A percentile compares a stretch with the other conserved stretches of the same genome.
Conservation (phyloP, 1,284 basidiomycete genomes). For the Heterobasidion annosum region DNA sequence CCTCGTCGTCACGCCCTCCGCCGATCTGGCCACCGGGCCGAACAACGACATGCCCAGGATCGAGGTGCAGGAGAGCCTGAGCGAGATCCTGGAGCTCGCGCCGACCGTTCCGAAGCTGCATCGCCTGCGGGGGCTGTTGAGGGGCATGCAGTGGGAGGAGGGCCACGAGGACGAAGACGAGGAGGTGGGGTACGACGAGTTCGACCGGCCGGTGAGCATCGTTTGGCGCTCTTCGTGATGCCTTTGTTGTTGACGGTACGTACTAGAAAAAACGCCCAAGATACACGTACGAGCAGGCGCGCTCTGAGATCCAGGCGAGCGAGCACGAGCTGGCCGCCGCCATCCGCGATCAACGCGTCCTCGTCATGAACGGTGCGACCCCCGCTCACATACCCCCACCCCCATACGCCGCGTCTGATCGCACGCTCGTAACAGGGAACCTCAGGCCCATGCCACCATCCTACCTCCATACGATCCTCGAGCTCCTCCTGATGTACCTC, state of each 20-base stretch:
- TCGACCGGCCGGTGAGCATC: conserved; percentile 3
- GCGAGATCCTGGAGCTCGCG: conserved; percentile 71
- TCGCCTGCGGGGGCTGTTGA: conserved; percentile 51
- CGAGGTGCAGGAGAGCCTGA: conserved; percentile 62
- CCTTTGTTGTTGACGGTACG: not conserved
- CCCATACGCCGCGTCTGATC: too few species aligned
- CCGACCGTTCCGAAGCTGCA: conserved; percentile 68
- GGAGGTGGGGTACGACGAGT: conserved; percentile 27
- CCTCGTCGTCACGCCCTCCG: conserved; percentile 56
- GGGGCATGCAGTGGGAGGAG: conserved; percentile 61
- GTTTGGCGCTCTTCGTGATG: not conserved
- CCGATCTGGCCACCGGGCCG: conserved; percentile 19
- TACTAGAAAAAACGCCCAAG: conserved; percentile 21
- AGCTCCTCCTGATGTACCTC: conserved; percentile 63
- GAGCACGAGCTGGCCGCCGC: conserved; percentile 62
- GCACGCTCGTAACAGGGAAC: conserved; percentile 30
- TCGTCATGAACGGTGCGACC: conserved; percentile 56
- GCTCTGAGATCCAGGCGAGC: conserved; percentile 68
- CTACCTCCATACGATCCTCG: conserved; percentile 64
- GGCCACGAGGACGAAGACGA: conserved; percentile 29
- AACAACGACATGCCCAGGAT: conserved; percentile 23
- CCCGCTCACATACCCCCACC: not conserved
- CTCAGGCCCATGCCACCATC: conserved; percentile 61
- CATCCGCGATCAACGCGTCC: conserved; percentile 56
- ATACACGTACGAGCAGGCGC: conserved; percentile 53